Conservation (phyloP, 2,329 filamentous ascomycete genomes). For the Trichoderma citrinoviride region DNA sequence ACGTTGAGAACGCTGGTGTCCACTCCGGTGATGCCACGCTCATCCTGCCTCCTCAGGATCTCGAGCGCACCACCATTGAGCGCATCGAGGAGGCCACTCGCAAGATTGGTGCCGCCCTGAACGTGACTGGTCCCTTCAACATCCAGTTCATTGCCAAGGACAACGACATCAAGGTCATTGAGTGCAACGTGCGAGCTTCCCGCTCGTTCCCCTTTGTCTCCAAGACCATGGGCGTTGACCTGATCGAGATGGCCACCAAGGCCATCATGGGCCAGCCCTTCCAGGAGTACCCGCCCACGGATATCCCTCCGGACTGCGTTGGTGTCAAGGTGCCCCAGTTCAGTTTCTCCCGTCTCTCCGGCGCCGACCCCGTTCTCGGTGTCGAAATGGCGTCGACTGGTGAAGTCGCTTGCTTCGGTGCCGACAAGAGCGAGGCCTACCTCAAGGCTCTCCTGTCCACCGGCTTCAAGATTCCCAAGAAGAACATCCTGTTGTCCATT, state of each 20-base stretch:
- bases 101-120: slow-evolving; percentile 91
- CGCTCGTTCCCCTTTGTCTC: slow-evolving; percentile 97
- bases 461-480: slow-evolving; percentile 93
- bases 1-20: slow-evolving; percentile 97
- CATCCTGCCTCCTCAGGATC: slow-evolving; percentile 90
- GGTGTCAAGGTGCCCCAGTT: slow-evolving; percentile 99
- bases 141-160: slow-evolving; percentile 99
- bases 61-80: slow-evolving; percentile 81
- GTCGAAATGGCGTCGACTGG: slow-evolving; percentile 99
- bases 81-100: slow-evolving; percentile 92
- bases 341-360: slow-evolving; percentile 95
- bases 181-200: slow-evolving; percentile 96
- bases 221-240: slow-evolving; percentile 95
- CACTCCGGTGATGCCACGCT: slow-evolving; percentile 97
- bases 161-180: slow-evolving; percentile 99
- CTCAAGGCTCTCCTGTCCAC: slow-evolving; percentile 94
- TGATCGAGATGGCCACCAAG: slow-evolving; percentile 98
- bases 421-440: slow-evolving; percentile 96
- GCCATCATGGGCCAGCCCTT: slow-evolving; percentile 87
- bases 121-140: slow-evolving; percentile 96
- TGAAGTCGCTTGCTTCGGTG: slow-evolving; percentile 94
- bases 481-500: slow-evolving; percentile 92
- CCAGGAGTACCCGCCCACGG: slow-evolving; percentile 73
- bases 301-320: slow-evolving; percentile 76
- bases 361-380: slow-evolving; percentile 91